Evolutionary conservation across 257 asterid species (phyloP).

Genomic region (Solanum pinnatisectum): DNA sequence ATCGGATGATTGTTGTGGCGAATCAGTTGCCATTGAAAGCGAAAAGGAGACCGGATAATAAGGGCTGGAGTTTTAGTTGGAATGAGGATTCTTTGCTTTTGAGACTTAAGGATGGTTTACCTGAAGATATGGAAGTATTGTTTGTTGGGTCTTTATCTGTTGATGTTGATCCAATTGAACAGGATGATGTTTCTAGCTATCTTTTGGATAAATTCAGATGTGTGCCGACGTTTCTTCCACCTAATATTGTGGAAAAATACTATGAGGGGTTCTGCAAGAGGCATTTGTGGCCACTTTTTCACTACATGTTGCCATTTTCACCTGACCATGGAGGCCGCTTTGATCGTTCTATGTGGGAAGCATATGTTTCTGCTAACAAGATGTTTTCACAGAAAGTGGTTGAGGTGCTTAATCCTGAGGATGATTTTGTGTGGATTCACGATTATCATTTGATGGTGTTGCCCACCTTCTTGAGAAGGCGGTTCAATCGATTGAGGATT

Average conservation of each 20-base stretch:
- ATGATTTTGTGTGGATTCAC: constrained; percentile 80
- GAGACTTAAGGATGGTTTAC: constrained; percentile 73
- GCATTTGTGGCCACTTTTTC: constrained; percentile 76
- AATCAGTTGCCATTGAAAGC: constrained; percentile 74
- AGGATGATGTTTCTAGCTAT: constrained; percentile 61
- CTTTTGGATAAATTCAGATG: constrained; percentile 64
- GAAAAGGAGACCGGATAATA: constrained; percentile 65
- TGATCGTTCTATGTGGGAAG: constrained; percentile 75
- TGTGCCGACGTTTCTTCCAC: constrained; percentile 64
- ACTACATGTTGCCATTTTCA: constrained; percentile 73
- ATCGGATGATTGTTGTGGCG: constrained; percentile 69
- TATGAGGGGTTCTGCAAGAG: constrained; percentile 84
- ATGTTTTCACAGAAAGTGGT: constrained; percentile 66
- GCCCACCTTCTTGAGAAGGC: constrained; percentile 79
- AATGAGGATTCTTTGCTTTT: constrained; percentile 67
- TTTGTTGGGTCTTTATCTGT: constrained; percentile 65
- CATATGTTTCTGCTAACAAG: constrained; percentile 71
- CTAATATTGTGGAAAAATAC: constrained; percentile 43
- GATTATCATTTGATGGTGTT: constrained; percentile 86
- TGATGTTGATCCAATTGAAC: constrained; percentile 71
- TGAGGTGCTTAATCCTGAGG: constrained; percentile 81
- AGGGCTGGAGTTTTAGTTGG: constrained; percentile 86
- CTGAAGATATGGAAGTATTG: constrained; percentile 77
- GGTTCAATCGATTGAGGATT: constrained; percentile 68
- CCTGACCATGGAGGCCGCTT: constrained; percentile 70